A percentile compares a stretch with the other conserved stretches of the same genome.
Evolutionary conservation across 2,329 filamentous ascomycete species (phyloP).

Genomic region (Fusarium odoratissimum): DNA sequence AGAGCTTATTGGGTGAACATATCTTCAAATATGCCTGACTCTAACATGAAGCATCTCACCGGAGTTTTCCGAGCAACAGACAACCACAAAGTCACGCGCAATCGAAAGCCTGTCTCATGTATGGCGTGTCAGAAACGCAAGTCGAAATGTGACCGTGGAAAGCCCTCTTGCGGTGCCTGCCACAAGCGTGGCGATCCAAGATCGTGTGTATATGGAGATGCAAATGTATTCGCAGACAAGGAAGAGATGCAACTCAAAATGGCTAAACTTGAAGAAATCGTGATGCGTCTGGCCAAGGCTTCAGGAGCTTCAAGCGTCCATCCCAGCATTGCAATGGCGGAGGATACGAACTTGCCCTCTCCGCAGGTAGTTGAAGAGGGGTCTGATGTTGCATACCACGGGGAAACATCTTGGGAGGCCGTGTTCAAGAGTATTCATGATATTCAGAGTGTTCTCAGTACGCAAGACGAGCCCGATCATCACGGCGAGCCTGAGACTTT

Average conservation of each 20-base stretch:
- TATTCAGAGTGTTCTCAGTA: conserved; percentile 52
- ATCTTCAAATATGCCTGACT: conserved; percentile 37
- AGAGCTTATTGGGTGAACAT: not conserved
- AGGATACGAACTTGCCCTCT: not conserved
- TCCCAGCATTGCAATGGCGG: not conserved
- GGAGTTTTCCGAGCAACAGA: conserved; percentile 54
- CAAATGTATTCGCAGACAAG: conserved; percentile 23
- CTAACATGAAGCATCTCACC: conserved; percentile 40
- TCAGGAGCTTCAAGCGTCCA: not conserved
- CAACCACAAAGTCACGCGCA: conserved; percentile 52
- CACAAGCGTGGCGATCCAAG: conserved; percentile 51
- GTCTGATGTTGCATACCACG: conserved; percentile 47
- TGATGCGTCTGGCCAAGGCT: conserved; percentile 50
- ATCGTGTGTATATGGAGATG: conserved; percentile 49
- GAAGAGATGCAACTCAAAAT: conserved; percentile 55
- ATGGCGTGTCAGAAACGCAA: conserved; percentile 56
- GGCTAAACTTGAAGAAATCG: conserved; percentile 55
- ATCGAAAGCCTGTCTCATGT: conserved; percentile 57
- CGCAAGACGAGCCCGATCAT: conserved; percentile 18
- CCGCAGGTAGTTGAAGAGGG: conserved; percentile 11
- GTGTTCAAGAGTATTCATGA: conserved; percentile 57
- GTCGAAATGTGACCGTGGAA: conserved; percentile 56
- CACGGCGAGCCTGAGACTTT: conserved; percentile 1
- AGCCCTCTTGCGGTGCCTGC: conserved; percentile 54
- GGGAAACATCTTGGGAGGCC: conserved; percentile 55